A percentile compares a stretch with the other conserved stretches of the same genome.
These are phyloP conservation scores for Evernia prunastri DNA, from an alignment of 495 filamentous ascomycete species.

Conservation along the genomic window DNA sequence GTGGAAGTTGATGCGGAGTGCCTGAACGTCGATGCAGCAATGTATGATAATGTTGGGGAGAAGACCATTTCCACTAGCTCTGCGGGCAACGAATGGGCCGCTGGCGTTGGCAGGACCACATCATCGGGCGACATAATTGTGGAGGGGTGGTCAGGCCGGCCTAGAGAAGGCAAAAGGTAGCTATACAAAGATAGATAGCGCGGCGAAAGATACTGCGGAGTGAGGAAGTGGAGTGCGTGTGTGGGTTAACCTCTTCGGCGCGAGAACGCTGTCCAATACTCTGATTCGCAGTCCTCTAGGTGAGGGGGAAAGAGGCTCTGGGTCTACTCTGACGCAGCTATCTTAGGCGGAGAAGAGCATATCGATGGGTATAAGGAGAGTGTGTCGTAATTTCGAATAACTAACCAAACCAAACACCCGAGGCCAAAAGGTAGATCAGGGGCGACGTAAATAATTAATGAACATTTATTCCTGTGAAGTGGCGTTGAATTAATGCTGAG, in stretches of 20 bases:
- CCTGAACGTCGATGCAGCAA: conserved; percentile 10
- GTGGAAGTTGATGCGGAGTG: conserved; percentile 21
- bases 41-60: conserved; percentile 12
- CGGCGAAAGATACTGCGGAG: not conserved
- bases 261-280: not conserved
- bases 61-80: conserved; percentile 15
- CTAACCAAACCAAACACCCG: too few species aligned
- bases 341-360: too few species aligned
- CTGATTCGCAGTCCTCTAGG: not conserved
- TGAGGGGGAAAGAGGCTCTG: not conserved
- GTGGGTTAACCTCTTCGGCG: not conserved
- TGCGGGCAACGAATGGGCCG: conserved; percentile 10
- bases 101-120: conserved; percentile 13
- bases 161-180: not conserved
- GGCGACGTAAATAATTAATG: too few species aligned
- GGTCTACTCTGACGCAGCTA: not conserved
- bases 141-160: not conserved
- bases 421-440: too few species aligned
- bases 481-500: too few species aligned
- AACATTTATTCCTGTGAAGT: too few species aligned
- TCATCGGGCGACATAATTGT: conserved; percentile 11
- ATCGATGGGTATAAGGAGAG: not conserved
- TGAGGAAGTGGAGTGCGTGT: too few species aligned
- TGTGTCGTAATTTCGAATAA: too few species aligned
- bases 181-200: not conserved